Evolutionary conservation across 2,329 filamentous ascomycete species (phyloP).

Genomic region (Talaromyces sp.): DNA sequence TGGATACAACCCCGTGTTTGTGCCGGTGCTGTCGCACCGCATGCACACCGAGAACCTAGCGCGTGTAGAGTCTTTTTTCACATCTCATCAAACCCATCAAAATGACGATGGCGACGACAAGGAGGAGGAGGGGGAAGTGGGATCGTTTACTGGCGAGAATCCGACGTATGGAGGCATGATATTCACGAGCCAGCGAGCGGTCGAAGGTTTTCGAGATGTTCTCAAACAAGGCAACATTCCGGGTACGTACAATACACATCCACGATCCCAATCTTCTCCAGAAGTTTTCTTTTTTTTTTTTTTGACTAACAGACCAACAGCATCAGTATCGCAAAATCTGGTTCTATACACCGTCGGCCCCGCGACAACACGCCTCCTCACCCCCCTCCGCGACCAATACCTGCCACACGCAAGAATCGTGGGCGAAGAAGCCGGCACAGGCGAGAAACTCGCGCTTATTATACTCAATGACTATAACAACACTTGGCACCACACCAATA

Average conservation of each 20-base stretch:
- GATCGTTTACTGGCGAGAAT: neutral
- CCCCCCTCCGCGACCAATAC: slow-evolving; percentile 39
- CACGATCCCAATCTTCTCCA: too few species aligned
- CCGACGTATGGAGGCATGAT: slow-evolving; percentile 43
- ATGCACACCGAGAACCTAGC: slow-evolving; percentile 34
- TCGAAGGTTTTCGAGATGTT: slow-evolving; percentile 36
- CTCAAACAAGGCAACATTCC: slow-evolving; percentile 3
- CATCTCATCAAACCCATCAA: slow-evolving; percentile 10
- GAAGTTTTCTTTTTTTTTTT: neutral
- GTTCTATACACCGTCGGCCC: slow-evolving; percentile 47
- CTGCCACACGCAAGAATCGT: slow-evolving; percentile 58
- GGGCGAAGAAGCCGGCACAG: slow-evolving; percentile 79
- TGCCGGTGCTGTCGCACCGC: slow-evolving; percentile 45
- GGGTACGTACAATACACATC: slow-evolving; percentile 16
- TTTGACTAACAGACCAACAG: neutral
- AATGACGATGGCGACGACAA: neutral
- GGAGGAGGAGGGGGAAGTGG: slow-evolving; percentile 14
- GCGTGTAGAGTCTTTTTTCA: slow-evolving; percentile 32
- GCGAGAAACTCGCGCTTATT: slow-evolving; percentile 69
- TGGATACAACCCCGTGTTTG: slow-evolving; percentile 32
- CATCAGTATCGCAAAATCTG: slow-evolving; percentile 21
- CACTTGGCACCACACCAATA: slow-evolving; percentile 18
- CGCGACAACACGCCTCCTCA: slow-evolving; percentile 61
- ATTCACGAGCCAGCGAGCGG: slow-evolving; percentile 47
- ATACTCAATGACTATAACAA: slow-evolving; percentile 73